Evolutionary conservation across 2,329 filamentous ascomycete genomes (phyloP).

Genomic region (Fusarium sp.): DNA sequence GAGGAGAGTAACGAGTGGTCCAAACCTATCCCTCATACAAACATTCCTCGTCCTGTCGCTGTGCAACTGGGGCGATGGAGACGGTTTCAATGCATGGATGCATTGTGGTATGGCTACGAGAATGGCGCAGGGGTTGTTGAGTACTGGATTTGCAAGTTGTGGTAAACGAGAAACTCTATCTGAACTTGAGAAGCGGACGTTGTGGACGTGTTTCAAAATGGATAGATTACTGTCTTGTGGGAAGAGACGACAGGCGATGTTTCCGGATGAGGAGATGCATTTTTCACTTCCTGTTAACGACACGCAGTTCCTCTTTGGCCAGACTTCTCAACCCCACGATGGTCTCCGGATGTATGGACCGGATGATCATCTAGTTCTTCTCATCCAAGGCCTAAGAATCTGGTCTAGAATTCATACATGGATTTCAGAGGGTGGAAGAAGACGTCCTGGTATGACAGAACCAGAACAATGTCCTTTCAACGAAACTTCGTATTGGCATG

Average conservation of each 20-base stretch:
- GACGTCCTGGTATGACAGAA: constrained; percentile 38
- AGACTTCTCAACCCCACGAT: background rate
- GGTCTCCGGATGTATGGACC: constrained; percentile 1
- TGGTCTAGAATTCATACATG: constrained; percentile 43
- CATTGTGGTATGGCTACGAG: constrained; percentile 40
- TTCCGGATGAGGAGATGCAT: constrained; percentile 29
- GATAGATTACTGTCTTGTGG: constrained; percentile 41
- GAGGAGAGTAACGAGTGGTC: constrained; percentile 23
- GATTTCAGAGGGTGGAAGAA: constrained; percentile 39
- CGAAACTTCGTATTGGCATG: constrained; percentile 33
- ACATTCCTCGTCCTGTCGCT: constrained; percentile 37
- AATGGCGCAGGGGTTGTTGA: constrained; percentile 42
- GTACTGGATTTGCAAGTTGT: constrained; percentile 31
- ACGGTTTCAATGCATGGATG: constrained; percentile 46
- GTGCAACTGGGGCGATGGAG: constrained; percentile 43
- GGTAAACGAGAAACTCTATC: constrained; percentile 27
- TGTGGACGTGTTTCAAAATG: constrained; percentile 44
- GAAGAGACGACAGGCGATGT: constrained; percentile 40
- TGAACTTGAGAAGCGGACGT: constrained; percentile 36
- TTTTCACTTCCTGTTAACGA: constrained; percentile 34
- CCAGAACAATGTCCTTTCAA: constrained; percentile 37
- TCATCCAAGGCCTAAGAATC: constrained; percentile 35
- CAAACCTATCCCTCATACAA: constrained; percentile 35
- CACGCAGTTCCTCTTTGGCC: constrained; percentile 35
- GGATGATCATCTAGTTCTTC: constrained; percentile 30